phyloP scores from a whole-genome alignment of 2,329 filamentous ascomycete genomes.

The Cladophialophora immunda region DNA sequence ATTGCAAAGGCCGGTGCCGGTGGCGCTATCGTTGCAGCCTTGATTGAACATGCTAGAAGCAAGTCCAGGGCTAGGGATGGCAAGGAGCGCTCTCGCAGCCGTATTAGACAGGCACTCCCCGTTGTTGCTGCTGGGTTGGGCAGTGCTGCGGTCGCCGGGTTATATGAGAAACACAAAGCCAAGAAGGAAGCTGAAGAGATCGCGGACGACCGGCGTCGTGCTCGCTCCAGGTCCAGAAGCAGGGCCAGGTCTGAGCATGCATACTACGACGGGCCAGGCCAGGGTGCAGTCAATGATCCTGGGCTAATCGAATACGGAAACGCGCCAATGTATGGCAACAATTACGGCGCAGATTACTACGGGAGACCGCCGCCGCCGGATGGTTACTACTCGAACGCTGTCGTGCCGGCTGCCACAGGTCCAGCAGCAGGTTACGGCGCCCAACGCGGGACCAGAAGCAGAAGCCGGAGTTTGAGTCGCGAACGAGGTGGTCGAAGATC shows the following conservation, averaged over 20 bases:
- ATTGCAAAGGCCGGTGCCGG: conserved; percentile 70
- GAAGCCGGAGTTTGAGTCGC: conserved; percentile 57
- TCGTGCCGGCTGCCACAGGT: conserved; percentile 50
- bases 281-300: conserved; percentile 58
- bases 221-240: conserved; percentile 57
- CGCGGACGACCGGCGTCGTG: conserved; percentile 42
- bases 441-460: conserved; percentile 50
- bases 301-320: conserved; percentile 71
- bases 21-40: conserved; percentile 68
- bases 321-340: conserved; percentile 67
- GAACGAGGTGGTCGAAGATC: conserved; percentile 46
- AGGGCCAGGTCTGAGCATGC: conserved; percentile 49
- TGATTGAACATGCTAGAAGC: conserved; percentile 66
- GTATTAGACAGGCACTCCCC: conserved; percentile 64
- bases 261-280: conserved; percentile 51
- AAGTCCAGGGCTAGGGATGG: conserved; percentile 64
- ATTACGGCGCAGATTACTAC: conserved; percentile 57
- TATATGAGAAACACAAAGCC: conserved; percentile 70
- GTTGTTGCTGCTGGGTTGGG: conserved; percentile 69
- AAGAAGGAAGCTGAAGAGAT: conserved; percentile 58
- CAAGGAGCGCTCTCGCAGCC: conserved; percentile 62
- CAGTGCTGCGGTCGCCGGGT: conserved; percentile 67
- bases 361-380: conserved; percentile 51
- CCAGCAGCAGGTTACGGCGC: conserved; percentile 43
- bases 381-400: conserved; percentile 52